phyloP scores from a whole-genome alignment of 2,329 filamentous ascomycete species.

The Pseudonectria buxi region DNA sequence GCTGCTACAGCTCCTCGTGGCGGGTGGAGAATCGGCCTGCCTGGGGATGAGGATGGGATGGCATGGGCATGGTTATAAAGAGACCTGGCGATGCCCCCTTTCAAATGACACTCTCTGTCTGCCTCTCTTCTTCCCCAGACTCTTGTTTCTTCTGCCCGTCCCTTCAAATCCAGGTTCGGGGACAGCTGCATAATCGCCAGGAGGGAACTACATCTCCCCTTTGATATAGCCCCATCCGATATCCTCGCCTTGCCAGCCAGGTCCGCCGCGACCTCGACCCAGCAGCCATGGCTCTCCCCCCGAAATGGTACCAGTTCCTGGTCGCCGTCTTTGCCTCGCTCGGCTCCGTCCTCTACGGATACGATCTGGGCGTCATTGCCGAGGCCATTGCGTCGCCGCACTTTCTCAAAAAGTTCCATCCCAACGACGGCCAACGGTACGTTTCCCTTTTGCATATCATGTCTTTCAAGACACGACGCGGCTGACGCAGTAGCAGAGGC shows the following conservation, averaged over 20 bases:
- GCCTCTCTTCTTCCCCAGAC: too few species aligned
- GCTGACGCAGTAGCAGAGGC: conserved; percentile 3
- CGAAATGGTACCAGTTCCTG: conserved; percentile 43
- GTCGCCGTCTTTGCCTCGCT: conserved; percentile 49
- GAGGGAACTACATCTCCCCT: too few species aligned
- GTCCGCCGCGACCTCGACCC: too few species aligned
- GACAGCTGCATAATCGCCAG: too few species aligned
- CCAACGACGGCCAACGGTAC: conserved; percentile 28
- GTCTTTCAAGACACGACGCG: neutral
- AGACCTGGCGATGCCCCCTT: too few species aligned
- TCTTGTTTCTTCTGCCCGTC: too few species aligned
- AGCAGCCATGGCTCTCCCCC: conserved; percentile 33
- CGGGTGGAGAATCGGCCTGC: too few species aligned
- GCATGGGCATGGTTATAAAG: neutral
- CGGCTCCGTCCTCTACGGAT: conserved; percentile 48
- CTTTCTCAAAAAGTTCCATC: conserved; percentile 34
- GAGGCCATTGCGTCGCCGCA: conserved; percentile 44
- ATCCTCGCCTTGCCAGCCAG: too few species aligned
- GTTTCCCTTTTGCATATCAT: conserved; percentile 17
- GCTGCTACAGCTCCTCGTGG: too few species aligned
- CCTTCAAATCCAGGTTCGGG: too few species aligned
- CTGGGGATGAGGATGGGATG: neutral
- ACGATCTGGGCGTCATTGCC: conserved; percentile 48
- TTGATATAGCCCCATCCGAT: too few species aligned
- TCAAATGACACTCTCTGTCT: too few species aligned